Conservation (phyloP, 345 rosid species). For the Citrus unshiu region DNA sequence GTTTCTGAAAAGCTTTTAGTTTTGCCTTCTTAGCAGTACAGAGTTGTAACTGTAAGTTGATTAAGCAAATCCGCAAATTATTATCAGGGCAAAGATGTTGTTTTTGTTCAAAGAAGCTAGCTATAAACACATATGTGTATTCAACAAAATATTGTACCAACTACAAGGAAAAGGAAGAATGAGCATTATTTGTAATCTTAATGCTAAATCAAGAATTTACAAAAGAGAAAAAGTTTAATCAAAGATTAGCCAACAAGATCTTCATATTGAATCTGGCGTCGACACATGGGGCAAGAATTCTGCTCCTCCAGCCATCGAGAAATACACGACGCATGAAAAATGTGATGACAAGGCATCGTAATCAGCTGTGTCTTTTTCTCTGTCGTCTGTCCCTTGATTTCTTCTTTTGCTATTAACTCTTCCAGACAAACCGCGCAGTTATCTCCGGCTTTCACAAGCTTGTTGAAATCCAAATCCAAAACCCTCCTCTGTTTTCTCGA, state of each 20-base stretch:
- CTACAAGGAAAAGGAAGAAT: too few relatives aligned
- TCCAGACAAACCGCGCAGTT: slow-evolving; percentile 6
- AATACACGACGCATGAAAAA: not conserved
- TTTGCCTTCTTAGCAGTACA: too few relatives aligned
- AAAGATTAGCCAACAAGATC: not conserved
- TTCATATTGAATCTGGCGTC: not conserved
- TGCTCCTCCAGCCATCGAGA: slow-evolving; percentile 4
- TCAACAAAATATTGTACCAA: too few relatives aligned
- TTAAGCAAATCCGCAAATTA: too few relatives aligned
- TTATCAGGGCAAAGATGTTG: too few relatives aligned
- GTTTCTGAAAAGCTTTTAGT: too few relatives aligned
- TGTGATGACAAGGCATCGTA: slow-evolving; percentile 1
- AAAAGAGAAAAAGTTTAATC: not conserved
- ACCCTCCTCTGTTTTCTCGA: not conserved
- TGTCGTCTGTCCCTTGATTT: not conserved
- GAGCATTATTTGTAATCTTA: too few relatives aligned
- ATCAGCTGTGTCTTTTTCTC: not conserved
- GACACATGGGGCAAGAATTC: slow-evolving; percentile 4
- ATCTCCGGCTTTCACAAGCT: not conserved
- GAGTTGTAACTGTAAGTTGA: too few relatives aligned
- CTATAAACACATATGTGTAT: too few relatives aligned
- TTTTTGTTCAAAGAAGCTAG: too few relatives aligned
- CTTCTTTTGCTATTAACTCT: not conserved
- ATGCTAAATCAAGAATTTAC: too few relatives aligned
- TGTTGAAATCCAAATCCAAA: too few relatives aligned